Evolutionary conservation across 495 filamentous ascomycete species (phyloP), one percentile per base, ranked within the genome.

Genomic region (Amorphotheca resinae): DNA sequence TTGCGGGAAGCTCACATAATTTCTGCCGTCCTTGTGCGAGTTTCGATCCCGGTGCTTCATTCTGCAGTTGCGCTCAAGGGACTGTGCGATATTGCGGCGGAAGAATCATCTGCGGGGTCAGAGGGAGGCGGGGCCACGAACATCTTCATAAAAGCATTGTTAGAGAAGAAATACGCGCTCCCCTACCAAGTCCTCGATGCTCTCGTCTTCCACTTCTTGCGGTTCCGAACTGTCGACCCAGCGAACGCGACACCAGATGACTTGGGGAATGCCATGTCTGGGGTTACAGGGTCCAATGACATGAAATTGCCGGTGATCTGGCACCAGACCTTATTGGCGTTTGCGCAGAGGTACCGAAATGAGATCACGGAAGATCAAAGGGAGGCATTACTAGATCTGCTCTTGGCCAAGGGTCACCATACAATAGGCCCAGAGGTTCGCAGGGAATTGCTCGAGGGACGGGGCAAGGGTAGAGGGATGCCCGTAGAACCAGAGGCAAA

Each of bases 141-240:
- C 60, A 79, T 88, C 33, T 88, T 96, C 65, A 93, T 99, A 59
- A 80, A 82, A 46, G 75, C 81, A 14, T 75, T 99, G 40, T 65
- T 99, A 9, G 88, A 96, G 64, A 99, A 99, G 72, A 86, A 87
- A 54, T 96, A 99, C 51, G 91, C 91, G 1, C 69, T 98, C 16
- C 91, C 91, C 22, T 94, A 82, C 65, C 87, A 93, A 60, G 89
- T 93, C 18, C 77, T 98, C 15, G 91, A 98, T 52, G 80, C 87
- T 17, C 67, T 96, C 4, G 93, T 96, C 12, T 96, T 95, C 64
- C 88, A 96, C 62, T 98, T 95, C 60, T 60, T 95, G 49, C 79
- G 91, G 14, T 95, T 95, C 64, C 75, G 82, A 26, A 76, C 67
- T 22, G 64, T 65, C 2, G 64, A 73, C 21, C 59, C 64, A 11